Evolutionary conservation across 257 asterid genomes (phyloP), one percentile per base, ranked within the genome.

Genomic region (Primulina tabacum): DNA sequence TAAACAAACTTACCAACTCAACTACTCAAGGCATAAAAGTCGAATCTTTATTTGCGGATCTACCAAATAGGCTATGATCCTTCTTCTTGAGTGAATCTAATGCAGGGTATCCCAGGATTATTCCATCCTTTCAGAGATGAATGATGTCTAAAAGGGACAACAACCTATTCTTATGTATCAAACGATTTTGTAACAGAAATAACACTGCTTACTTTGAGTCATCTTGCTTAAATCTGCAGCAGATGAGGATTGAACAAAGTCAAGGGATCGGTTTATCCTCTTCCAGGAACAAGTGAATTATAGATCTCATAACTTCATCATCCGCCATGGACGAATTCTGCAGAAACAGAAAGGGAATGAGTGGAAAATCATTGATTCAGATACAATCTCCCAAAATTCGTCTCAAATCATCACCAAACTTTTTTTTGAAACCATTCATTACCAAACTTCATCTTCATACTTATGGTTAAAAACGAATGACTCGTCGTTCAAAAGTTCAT

Each of bases 251-350:
- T 53, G 64, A 65, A 67, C 43, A 71, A 24, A 4, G 26, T 78
- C 65, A 79, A 62, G 72, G 78, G 40, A 74, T 47, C n/a, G 73
- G 85, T 79, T 93, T 93, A 69, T 90, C 95, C 87, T 93, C 97
- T 71, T 90, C 97, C 33, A 89, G 76, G 74, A 93, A 86, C 84
- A 93, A 79, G 68, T 90, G 97, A 43, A 89, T 81, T 71, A 93
- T 90, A 26, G 97, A 89, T 72, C 79, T 80, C 62, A 93, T 85
- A 68, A 93, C 96, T 83, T 90, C 96, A 74, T 79, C 82, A 40
- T 88, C 86, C 29, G 68, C 75, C 35, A 82, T 76, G 8, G 81
- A 71, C 62, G 85, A 73, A 67, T 72, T 80, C 87, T 85, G 82
- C 79, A 75, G 63, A 43, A 38, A 67, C 80, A 57, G 61, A 53